Evolutionary conservation across 352 stramenopile species (phyloP).

Genomic region (Globisporangium echinulatum): DNA sequence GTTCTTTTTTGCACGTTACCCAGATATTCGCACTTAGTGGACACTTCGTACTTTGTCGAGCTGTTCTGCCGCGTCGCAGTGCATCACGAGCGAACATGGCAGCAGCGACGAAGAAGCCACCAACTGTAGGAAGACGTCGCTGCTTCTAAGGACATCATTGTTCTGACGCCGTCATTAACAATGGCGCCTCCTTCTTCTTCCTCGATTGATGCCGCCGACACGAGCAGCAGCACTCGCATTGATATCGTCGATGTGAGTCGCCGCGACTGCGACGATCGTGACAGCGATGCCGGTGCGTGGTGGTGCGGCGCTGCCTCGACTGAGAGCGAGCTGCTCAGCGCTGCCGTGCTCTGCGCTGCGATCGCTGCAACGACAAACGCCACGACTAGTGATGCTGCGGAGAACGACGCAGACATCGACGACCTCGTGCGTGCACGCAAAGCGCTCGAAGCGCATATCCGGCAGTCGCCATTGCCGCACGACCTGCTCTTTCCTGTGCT

Average conservation of each 20-base stretch:
- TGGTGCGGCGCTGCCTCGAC: conserved; percentile 46
- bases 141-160: no score
- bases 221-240: background rate
- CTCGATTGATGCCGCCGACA: no score
- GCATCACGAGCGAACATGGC: no score
- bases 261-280: conserved; percentile 2
- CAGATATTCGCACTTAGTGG: no score
- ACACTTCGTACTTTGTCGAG: no score
- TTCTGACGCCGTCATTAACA: background rate
- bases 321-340: conserved; percentile 69
- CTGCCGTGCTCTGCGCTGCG: conserved; percentile 67
- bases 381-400: conserved; percentile 13
- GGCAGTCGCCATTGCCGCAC: conserved; percentile 63
- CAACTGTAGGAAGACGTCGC: no score
- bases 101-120: no score
- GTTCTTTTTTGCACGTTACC: no score
- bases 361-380: conserved; percentile 22
- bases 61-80: no score
- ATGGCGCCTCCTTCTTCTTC: background rate
- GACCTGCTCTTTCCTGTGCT: conserved; percentile 48
- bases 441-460: conserved; percentile 51
- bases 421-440: conserved; percentile 11
- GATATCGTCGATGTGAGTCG: background rate
- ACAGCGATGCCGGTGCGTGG: conserved; percentile 18
- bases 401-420: conserved; percentile 2